These are phyloP conservation scores for Saccharomycopsis microspora DNA, from an alignment of 805 yeast species.

Conservation along the genomic window DNA sequence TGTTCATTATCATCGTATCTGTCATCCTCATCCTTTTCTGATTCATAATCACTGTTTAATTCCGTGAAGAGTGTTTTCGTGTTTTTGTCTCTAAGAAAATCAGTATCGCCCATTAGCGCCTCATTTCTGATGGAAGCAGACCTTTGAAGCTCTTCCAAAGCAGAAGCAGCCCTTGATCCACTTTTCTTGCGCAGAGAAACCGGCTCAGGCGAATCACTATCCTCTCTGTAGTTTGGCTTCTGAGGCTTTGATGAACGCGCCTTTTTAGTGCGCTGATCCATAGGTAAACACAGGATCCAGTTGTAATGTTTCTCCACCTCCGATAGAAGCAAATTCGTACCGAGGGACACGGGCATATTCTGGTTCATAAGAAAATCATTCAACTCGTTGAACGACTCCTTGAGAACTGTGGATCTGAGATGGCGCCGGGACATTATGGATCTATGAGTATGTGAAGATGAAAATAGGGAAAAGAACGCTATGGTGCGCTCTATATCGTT, in stretches of 20 bases:
- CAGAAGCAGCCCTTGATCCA: too few relatives aligned
- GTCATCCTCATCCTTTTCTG: not conserved
- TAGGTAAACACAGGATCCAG: conserved; percentile 7
- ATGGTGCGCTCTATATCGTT: too few relatives aligned
- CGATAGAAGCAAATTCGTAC: conserved; percentile 3
- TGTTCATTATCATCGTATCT: not conserved
- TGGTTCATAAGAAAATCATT: conserved; percentile 10
- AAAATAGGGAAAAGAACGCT: too few relatives aligned
- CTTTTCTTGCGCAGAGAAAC: too few relatives aligned
- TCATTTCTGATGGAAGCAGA: too few relatives aligned
- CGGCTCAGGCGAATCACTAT: too few relatives aligned
- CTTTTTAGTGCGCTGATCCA: too few relatives aligned
- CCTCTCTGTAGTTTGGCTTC: too few relatives aligned
- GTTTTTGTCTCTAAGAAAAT: too few relatives aligned
- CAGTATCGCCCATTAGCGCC: too few relatives aligned
- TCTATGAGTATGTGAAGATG: not conserved
- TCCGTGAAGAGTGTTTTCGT: not conserved
- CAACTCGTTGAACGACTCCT: conserved; percentile 10
- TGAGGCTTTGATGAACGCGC: too few relatives aligned
- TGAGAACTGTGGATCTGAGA: conserved; percentile 9
- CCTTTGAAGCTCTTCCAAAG: too few relatives aligned
- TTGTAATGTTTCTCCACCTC: conserved; percentile 12
- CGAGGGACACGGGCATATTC: conserved; percentile 4
- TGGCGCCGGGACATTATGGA: conserved; percentile 5
- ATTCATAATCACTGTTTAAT: not conserved